phyloP scores from a whole-genome alignment of 2,329 filamentous ascomycete species.

The Beauveria sp. region DNA sequence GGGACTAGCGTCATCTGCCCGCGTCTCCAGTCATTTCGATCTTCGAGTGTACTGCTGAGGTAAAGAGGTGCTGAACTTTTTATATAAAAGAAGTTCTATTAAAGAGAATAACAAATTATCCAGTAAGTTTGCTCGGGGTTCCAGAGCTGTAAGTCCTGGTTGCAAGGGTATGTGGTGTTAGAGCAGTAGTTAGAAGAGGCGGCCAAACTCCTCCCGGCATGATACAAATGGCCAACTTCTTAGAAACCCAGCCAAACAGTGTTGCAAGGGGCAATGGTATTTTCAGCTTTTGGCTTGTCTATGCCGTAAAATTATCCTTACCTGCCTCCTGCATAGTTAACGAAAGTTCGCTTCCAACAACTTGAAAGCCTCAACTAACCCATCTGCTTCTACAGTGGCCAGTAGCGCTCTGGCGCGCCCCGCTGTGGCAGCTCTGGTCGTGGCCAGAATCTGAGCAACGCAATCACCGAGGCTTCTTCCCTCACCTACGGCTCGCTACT shows the following conservation, averaged over 20 bases:
- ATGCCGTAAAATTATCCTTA: neutral
- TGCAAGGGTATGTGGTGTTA: no score
- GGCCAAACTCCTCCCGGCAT: no score
- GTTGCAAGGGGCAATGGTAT: no score
- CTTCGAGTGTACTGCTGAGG: neutral
- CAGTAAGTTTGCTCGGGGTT: no score
- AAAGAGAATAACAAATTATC: no score
- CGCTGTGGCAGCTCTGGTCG: neutral
- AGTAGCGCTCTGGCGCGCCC: neutral
- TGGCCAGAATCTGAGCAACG: neutral
- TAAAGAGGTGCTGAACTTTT: no score
- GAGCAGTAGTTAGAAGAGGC: no score
- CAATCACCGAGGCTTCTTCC: neutral
- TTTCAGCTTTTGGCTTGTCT: neutral
- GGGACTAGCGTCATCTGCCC: slow-evolving; percentile 5
- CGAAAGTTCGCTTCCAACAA: neutral
- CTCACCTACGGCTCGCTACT: neutral
- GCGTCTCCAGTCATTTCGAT: no score
- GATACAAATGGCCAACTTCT: no score
- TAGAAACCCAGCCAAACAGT: no score
- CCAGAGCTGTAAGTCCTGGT: no score
- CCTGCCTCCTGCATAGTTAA: neutral
- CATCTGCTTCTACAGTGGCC: neutral
- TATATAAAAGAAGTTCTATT: no score
- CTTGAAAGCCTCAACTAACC: neutral